phyloP scores from a whole-genome alignment of 257 asterid species.

The Jacaranda copaia region DNA sequence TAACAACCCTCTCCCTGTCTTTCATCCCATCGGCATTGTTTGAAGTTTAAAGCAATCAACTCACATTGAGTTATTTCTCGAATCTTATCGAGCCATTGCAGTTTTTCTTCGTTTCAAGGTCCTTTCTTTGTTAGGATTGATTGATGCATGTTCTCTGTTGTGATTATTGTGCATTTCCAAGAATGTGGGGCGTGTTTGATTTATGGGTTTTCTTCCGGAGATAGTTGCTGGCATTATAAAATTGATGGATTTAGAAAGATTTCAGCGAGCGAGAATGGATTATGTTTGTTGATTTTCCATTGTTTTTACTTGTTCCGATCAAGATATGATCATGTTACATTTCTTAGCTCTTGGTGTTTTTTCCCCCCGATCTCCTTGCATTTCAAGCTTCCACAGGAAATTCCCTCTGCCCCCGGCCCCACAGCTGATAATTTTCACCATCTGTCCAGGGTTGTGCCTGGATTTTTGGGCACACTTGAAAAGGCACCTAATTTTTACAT shows the following conservation, averaged over 20 bases:
- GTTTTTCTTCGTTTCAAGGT: conserved; percentile 23
- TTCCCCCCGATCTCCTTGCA: too few species aligned
- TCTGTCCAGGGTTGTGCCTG: too few species aligned
- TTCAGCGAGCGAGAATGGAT: background rate
- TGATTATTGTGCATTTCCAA: conserved; percentile 10
- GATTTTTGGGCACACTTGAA: too few species aligned
- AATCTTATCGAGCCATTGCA: conserved; percentile 2
- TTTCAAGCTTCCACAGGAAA: too few species aligned
- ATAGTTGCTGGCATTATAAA: background rate
- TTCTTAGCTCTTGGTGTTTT: background rate
- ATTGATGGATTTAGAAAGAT: background rate
- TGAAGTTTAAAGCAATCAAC: background rate
- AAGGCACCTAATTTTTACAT: too few species aligned
- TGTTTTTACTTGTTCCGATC: conserved; percentile 1
- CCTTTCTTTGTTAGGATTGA: conserved; percentile 4
- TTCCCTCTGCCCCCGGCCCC: too few species aligned
- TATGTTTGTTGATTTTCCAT: background rate
- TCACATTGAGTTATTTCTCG: conserved; percentile 20
- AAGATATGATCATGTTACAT: background rate
- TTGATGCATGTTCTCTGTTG: background rate
- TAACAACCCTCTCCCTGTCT: background rate
- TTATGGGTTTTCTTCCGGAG: conserved; percentile 18
- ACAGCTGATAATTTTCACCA: too few species aligned
- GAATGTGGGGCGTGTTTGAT: conserved; percentile 3
- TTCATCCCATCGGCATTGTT: background rate